phyloP scores from a whole-genome alignment of 2,329 filamentous ascomycete species.

The Epichloe sylvatica region DNA sequence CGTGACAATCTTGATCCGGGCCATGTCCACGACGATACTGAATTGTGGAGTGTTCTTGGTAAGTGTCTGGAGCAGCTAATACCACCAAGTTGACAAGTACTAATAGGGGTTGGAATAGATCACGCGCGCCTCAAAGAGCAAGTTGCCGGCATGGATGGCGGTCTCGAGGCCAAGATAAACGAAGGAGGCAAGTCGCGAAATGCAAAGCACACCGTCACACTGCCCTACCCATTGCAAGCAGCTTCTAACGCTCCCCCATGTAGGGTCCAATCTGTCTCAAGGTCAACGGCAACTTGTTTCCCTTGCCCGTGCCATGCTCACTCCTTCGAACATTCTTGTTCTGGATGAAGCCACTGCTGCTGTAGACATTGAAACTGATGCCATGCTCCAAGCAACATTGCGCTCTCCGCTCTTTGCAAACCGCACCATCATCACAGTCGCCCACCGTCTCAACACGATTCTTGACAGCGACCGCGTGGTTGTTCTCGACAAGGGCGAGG shows the following conservation, averaged over 20 bases:
- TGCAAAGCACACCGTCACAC: no score
- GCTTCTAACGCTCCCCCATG: background rate
- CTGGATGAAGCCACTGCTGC: conserved; percentile 89
- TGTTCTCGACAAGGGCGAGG: conserved; percentile 78
- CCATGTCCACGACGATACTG: conserved; percentile 90
- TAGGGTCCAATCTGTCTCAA: conserved; percentile 87
- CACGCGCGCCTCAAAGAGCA: conserved; percentile 90
- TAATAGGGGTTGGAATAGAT: conserved; percentile 35
- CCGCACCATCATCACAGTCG: conserved; percentile 94
- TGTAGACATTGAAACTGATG: conserved; percentile 55
- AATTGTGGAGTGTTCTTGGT: conserved; percentile 92
- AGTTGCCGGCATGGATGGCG: conserved; percentile 71
- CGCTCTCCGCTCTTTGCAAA: conserved; percentile 62
- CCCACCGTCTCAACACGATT: conserved; percentile 96
- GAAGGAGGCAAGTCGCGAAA: conserved; percentile 65
- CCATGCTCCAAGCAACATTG: conserved; percentile 49
- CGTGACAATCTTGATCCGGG: conserved; percentile 92
- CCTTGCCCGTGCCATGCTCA: conserved; percentile 81
- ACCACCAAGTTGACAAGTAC: background rate
- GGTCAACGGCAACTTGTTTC: conserved; percentile 92
- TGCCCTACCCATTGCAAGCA: background rate
- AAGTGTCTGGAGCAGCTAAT: conserved; percentile 25
- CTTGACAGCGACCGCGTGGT: conserved; percentile 79
- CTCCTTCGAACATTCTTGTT: conserved; percentile 92
- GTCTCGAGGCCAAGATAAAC: conserved; percentile 76